Base-by-base conservation (phyloP, 768 basidiomycete species). In the Termitomyces sp. region DNA sequence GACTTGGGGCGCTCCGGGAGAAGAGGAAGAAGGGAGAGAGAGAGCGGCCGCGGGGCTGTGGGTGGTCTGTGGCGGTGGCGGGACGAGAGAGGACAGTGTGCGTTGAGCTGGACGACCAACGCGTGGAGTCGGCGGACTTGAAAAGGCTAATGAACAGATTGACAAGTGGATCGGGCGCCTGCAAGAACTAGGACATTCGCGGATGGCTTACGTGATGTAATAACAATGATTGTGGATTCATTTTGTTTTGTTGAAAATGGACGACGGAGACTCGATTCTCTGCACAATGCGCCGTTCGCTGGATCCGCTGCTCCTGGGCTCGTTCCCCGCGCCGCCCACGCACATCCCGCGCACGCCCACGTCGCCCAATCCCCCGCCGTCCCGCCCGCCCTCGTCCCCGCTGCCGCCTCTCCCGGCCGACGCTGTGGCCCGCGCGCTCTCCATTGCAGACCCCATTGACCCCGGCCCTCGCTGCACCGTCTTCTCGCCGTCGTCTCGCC, bases 331-430 rank as follows among this genome's bases (percentile, higher is more conserved):
- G 2, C 76, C 77, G 16, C 78, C 79, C 0, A 71, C 76, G 0
- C 73, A 75, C 61, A 77, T 78, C 50, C 76, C 76, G 1, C 47
- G 65, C 3, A 66, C 70, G 0, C 68, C 73, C 10, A 65, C 35
- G 35, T 36, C 35, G 0, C 35, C 35, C 35, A 51, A 84, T 55
- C 86, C 85, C 0, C 85, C 86, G 0, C 84, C 80, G 0, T 82
- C 82, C 0, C 74, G 71, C 1, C 87, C 86, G 0, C 87, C 87
- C 0, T 70, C 75, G 0, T 63, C 74, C 0, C 86, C 87, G 0
- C 77, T 88, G 3, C 87, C 88, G 0, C 85, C 88, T 3, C 62
- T 88, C 1, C 88, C 88, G 0, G 85, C 83, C n/a, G n/a, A n/a
- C n/a, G n/a, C n/a, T n/a, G n/a, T 2, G 82, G 83, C 38, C 10